Conservation (phyloP, 768 basidiomycete genomes). For the Phylloporus sp. region DNA sequence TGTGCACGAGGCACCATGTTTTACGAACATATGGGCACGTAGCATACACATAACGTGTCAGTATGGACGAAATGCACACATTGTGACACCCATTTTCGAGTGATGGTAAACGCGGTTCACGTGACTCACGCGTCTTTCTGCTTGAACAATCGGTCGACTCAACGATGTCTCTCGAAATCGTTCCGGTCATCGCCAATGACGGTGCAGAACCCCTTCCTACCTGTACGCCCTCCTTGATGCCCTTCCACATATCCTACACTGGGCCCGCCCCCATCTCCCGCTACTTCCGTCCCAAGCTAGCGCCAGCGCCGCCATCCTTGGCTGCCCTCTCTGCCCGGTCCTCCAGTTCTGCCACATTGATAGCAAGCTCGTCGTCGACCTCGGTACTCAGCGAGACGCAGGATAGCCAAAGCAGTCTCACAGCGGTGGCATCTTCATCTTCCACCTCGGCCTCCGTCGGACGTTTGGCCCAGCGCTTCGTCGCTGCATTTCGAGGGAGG, state of each 20-base stretch:
- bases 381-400: constrained; percentile 6
- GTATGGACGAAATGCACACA: no score
- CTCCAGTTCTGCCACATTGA: constrained; percentile 14
- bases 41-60: no score
- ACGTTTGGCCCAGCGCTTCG: constrained; percentile 23
- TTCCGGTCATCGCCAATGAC: no score
- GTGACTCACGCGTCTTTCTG: constrained; percentile 1
- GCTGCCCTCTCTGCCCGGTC: constrained; percentile 2
- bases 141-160: no score
- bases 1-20: background rate
- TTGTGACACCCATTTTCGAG: no score
- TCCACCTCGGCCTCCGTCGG: constrained; percentile 5
- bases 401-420: background rate
- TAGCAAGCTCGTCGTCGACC: constrained; percentile 6
- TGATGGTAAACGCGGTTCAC: constrained; percentile 6
- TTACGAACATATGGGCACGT: no score
- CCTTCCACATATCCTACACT: constrained; percentile 68
- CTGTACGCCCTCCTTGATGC: constrained; percentile 71
- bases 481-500: constrained; percentile 74
- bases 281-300: constrained; percentile 56
- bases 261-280: constrained; percentile 71
- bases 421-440: constrained; percentile 7
- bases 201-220: constrained; percentile 21
- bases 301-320: constrained; percentile 25
- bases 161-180: constrained; percentile 21